A percentile compares a stretch with the other conserved stretches of the same genome.
Evolutionary conservation across 2,329 filamentous ascomycete genomes (phyloP).

Genomic region (Alternaria alternata): DNA sequence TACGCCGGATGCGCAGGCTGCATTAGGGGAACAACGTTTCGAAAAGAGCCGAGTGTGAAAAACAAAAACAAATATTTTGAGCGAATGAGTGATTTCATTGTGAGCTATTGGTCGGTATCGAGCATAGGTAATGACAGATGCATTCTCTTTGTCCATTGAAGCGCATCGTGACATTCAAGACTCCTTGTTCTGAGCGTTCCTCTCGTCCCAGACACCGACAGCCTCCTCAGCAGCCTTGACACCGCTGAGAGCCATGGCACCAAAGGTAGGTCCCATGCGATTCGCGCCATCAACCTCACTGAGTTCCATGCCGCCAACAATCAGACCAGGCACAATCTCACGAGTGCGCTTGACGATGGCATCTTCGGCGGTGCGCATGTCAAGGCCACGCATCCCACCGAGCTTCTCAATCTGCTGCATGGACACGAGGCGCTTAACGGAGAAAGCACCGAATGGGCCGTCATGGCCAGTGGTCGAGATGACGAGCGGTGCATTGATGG

Average conservation of each 20-base stretch:
- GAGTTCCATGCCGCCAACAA: slow-evolving; percentile 95
- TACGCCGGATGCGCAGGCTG: background rate
- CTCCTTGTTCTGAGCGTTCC: slow-evolving; percentile 78
- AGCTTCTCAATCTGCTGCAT: slow-evolving; percentile 86
- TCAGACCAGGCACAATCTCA: slow-evolving; percentile 85
- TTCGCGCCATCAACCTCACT: slow-evolving; percentile 90
- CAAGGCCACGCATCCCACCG: slow-evolving; percentile 89
- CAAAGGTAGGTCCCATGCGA: slow-evolving; percentile 89
- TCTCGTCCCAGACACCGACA: slow-evolving; percentile 76
- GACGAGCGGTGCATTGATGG: slow-evolving; percentile 89
- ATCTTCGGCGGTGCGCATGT: slow-evolving; percentile 92
- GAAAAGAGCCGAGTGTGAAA: background rate
- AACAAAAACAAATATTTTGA: background rate
- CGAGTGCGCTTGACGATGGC: slow-evolving; percentile 92
- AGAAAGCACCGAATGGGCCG: slow-evolving; percentile 89
- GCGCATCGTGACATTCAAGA: slow-evolving; percentile 14
- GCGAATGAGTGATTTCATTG: slow-evolving; percentile 7
- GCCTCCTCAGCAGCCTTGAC: slow-evolving; percentile 93
- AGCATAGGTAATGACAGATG: slow-evolving; percentile 1
- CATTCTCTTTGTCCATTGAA: background rate
- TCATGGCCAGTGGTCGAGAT: slow-evolving; percentile 93
- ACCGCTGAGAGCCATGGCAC: slow-evolving; percentile 86
- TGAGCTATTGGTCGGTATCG: no score
- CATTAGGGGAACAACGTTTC: background rate
- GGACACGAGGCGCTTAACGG: slow-evolving; percentile 86